Base-by-base conservation (phyloP, 192 early-diverging fungal species). In the Globomyces pollinis-pini region DNA sequence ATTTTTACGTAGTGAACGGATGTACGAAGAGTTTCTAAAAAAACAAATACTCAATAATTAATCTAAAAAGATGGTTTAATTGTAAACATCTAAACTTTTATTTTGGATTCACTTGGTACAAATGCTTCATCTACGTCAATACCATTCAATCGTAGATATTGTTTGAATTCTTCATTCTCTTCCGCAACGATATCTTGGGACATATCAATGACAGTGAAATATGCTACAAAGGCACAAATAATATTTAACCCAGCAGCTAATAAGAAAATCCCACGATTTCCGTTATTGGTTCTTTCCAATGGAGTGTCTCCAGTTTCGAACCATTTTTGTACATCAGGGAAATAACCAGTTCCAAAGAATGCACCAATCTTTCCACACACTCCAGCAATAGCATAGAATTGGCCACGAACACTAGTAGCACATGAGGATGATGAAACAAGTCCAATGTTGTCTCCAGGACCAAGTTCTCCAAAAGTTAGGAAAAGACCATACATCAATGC, bases 211-310 rank as follows among this genome's bases (percentile, higher is more conserved):
- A 47, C 44, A 47, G 28, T 26, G 16, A 47, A 26, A 47, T 26
- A 47, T 3, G 28, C 44, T 3, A 47, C 6, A 5, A 47, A 5
- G 3, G 28, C 28, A 4, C 23, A 20, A 47, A 47, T 26, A 5
- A 47, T 3, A 47, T 47, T 47, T 13, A 47, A 26, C 3, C 23
- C 26, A 76, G 52, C 59, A 70, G 68, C 6, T 69, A 57, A 23
- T 65, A 70, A 36, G 69, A 67, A 35, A 67, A 68, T 41, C 68
- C 74, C 28, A 68, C 39, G 5, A 67, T 76, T 47, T 70, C 69
- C 42, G 68, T 55, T 23, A n/a, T n/a, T n/a, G n/a, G n/a, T n/a
- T n/a, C n/a, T n/a, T n/a, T n/a, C n/a, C n/a, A n/a, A n/a, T 60
- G 65, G 28, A 71, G 70, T 4, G 67, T 70, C 23, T 72, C 2